These are phyloP conservation scores for Umbelopsis sp. DNA, from an alignment of 192 early-diverging fungal species.

Conservation along the genomic window DNA sequence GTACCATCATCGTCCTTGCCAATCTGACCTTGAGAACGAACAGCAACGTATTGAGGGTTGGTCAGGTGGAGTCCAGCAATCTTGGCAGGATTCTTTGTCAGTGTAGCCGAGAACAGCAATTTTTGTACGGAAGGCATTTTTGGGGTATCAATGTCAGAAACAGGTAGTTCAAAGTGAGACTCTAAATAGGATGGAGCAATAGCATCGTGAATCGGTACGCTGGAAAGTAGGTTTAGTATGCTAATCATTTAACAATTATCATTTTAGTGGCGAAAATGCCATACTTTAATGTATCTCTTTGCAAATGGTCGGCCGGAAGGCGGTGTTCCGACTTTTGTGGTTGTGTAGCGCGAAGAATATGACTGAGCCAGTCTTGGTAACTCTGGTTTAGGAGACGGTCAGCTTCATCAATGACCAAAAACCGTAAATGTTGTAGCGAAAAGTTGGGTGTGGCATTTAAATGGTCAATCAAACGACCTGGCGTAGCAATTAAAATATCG, in stretches of 20 bases:
- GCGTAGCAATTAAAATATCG: conserved; percentile 92
- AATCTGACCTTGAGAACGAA: conserved; percentile 42
- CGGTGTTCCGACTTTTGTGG: conserved; percentile 18
- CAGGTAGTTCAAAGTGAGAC: conserved; percentile 45
- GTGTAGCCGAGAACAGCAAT: conserved; percentile 93
- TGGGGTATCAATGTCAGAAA: conserved; percentile 51
- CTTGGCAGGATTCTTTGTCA: conserved; percentile 92
- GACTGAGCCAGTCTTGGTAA: conserved; percentile 88
- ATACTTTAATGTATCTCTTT: not conserved
- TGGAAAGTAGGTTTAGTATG: not conserved
- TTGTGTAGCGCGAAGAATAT: conserved; percentile 67
- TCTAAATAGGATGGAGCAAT: conserved; percentile 47
- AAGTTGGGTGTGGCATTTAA: conserved; percentile 82
- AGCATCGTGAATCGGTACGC: conserved; percentile 51
- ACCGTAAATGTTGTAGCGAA: conserved; percentile 89
- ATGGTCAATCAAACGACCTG: conserved; percentile 94
- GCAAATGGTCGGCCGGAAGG: not conserved
- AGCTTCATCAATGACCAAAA: conserved; percentile 94
- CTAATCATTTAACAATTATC: too few relatives aligned
- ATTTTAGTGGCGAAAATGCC: too few relatives aligned
- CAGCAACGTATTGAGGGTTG: conserved; percentile 83
- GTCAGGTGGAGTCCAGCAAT: conserved; percentile 81
- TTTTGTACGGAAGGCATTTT: conserved; percentile 73
- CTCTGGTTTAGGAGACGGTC: conserved; percentile 91
- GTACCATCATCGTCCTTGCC: conserved; percentile 43